phyloP scores from a whole-genome alignment of 805 yeast species.

The Saccharomycopsis guyanensis region DNA sequence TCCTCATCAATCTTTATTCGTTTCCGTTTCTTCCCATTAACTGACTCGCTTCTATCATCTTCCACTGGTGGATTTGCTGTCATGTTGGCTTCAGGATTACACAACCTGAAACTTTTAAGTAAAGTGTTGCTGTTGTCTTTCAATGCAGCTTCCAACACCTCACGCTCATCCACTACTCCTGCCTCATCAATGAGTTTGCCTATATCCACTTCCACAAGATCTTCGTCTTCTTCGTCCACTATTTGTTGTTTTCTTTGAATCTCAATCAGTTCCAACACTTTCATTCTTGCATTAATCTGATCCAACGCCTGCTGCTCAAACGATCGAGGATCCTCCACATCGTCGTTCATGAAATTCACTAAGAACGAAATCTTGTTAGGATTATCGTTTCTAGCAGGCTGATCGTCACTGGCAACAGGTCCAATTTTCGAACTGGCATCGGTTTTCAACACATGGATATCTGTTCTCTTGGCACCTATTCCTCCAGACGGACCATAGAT shows the following conservation, averaged over 20 bases:
- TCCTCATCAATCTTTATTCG: not conserved
- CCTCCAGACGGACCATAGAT: constrained; percentile 85
- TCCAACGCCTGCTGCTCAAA: constrained; percentile 50
- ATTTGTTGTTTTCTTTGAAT: constrained; percentile 24
- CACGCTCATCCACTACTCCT: constrained; percentile 1
- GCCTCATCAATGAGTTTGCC: not conserved
- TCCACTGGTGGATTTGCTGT: not conserved
- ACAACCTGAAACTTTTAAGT: not conserved
- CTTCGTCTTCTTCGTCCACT: constrained; percentile 27
- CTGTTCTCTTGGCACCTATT: constrained; percentile 43
- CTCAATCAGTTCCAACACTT: constrained; percentile 22
- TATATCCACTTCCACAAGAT: constrained; percentile 20
- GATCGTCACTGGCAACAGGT: not conserved
- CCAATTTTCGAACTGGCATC: constrained; percentile 7
- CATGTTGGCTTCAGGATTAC: not conserved
- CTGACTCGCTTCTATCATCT: not conserved
- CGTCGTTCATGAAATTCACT: constrained; percentile 58
- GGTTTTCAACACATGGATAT: constrained; percentile 21
- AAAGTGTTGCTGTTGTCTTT: not conserved
- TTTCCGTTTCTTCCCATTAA: not conserved
- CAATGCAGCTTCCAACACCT: not conserved
- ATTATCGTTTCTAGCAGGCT: not conserved
- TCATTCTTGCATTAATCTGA: constrained; percentile 32
- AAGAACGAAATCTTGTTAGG: constrained; percentile 44
- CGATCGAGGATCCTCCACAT: constrained; percentile 53